phyloP scores from a whole-genome alignment of 106 monocot genomes.

The Platanthera guangdongensis region DNA sequence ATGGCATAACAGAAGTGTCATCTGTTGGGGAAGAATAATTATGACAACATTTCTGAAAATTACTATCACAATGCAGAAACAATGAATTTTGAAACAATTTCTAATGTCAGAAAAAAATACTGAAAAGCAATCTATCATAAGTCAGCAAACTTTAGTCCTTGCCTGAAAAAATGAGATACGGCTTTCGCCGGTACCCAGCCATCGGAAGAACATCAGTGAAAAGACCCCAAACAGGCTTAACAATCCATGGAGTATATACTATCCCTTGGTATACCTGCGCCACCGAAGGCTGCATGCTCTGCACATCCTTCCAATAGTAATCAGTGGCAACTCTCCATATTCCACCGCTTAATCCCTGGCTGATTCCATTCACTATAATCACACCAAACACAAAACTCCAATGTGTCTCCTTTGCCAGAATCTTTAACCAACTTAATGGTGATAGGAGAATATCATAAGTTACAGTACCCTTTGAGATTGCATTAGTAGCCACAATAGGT shows the following conservation, averaged over 20 bases:
- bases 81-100: too few species aligned
- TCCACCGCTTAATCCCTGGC: slow-evolving; percentile 65
- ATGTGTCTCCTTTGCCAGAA: slow-evolving; percentile 52
- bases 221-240: slow-evolving; percentile 84
- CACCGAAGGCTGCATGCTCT: slow-evolving; percentile 59
- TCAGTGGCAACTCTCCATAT: slow-evolving; percentile 45
- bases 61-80: too few species aligned
- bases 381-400: slow-evolving; percentile 78
- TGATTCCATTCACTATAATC: slow-evolving; percentile 49
- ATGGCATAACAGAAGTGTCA: too few species aligned
- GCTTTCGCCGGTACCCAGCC: slow-evolving; percentile 63
- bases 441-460: slow-evolving; percentile 1
- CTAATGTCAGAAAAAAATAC: too few species aligned
- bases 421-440: slow-evolving; percentile 50
- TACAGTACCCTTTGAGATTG: background rate
- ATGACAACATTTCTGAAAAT: too few species aligned
- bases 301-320: slow-evolving; percentile 93
- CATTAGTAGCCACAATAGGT: background rate
- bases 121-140: background rate
- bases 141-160: background rate
- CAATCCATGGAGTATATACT: slow-evolving; percentile 66
- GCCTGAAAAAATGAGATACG: slow-evolving; percentile 76
- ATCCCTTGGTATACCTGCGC: slow-evolving; percentile 76
- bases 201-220: slow-evolving; percentile 77
- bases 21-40: too few species aligned